Evolutionary conservation across 75 land plant genomes (phyloP).

Genomic region (Picea sitchensis): DNA sequence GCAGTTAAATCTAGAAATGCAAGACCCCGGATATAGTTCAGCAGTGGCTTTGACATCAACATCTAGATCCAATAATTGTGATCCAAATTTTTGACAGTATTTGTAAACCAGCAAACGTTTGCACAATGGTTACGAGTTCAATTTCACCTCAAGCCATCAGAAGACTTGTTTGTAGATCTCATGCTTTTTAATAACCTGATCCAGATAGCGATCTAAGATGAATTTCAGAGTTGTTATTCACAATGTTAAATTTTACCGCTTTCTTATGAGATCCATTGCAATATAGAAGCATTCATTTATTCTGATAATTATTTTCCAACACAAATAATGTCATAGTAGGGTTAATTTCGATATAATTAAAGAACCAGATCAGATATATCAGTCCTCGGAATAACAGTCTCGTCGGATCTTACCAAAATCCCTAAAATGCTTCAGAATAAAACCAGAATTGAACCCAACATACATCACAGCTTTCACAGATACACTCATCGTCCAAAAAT

Average conservation of each 20-base stretch:
- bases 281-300: too few species aligned
- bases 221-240: neutral
- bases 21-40: neutral
- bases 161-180: too few species aligned
- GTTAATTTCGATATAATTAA: neutral
- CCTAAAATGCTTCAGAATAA: neutral
- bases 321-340: neutral
- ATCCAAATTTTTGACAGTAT: neutral
- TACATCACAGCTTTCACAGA: neutral
- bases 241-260: too few species aligned
- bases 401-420: constrained; percentile 1
- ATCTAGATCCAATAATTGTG: neutral
- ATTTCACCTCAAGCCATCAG: neutral
- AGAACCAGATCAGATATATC: too few species aligned
- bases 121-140: neutral
- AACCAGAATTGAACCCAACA: neutral
- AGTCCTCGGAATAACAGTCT: neutral
- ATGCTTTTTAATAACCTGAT: too few species aligned
- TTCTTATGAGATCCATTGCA: neutral
- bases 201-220: too few species aligned
- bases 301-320: neutral
- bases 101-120: neutral
- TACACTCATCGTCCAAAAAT: neutral
- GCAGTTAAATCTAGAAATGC: neutral
- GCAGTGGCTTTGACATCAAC: neutral